Evolutionary conservation across 2,329 filamentous ascomycete species (phyloP), one percentile per base, ranked within the genome.

Genomic region (Cryoendolithus antarcticus): DNA sequence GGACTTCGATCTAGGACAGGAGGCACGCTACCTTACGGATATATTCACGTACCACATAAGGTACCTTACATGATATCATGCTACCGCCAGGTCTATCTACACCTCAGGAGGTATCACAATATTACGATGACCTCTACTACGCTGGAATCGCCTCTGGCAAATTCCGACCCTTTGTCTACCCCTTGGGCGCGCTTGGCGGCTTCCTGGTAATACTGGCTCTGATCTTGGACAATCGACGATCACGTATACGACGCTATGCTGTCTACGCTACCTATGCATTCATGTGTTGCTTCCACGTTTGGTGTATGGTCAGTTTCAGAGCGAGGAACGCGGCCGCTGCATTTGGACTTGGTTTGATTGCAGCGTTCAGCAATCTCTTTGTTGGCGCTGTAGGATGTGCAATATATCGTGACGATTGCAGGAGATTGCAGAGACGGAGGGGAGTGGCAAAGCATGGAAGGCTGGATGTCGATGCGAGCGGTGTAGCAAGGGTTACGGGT

Each of bases 321-420:
- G 66, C 65, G n/a, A 57, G 68, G 6, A 61, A 63, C 19, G 60
- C 72, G 13, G 70, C 65, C 1, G 63, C 69, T 45, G 67, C 71
- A 0, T 71, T 76, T 44, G 69, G 69, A 9, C 57, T 75, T 10
- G 75, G 75, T 0, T 47, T 79, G 11, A 56, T 72, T 6, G 66
- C 61, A 11, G 59, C 65, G 10, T 80, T 71, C 69, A 67, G 66
- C 37, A 58, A 70, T 9, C 55, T 76, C 28, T 77, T 71, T 69
- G 62, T 64, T 28, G 61, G 61, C 1, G 62, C 67, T 0, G 59
- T 78, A 31, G 24, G 24, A 8, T 27, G 24, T 27, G 58, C 78
- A 13, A 49, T 77, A 3, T 69, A 71, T 41, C 70, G 71, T 43
- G 71, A 79, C 55, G 69, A 75, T 32, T 77, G 75, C 45, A 62